Evolutionary conservation across 495 filamentous ascomycete genomes (phyloP).

Genomic region (Penicillium antarcticum): DNA sequence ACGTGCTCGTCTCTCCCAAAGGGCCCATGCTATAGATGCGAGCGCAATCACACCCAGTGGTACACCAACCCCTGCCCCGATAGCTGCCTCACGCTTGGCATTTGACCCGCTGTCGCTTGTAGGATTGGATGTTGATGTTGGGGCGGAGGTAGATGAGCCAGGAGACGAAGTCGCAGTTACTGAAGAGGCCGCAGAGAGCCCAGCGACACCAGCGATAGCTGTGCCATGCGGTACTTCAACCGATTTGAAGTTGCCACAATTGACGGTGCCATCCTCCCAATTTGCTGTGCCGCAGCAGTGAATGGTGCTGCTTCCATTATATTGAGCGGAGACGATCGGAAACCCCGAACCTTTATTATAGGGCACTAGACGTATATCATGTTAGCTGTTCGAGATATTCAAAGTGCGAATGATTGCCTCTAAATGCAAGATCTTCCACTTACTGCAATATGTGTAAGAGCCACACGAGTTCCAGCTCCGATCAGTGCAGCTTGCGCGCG

Average conservation of each 20-base stretch:
- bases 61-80: constrained; percentile 9
- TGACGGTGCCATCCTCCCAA: constrained; percentile 1
- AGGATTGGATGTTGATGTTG: not conserved
- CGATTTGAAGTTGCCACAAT: not conserved
- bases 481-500: constrained; percentile 25
- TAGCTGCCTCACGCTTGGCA: constrained; percentile 1
- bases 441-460: constrained; percentile 5
- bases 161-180: not conserved
- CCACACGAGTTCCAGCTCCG: constrained; percentile 19
- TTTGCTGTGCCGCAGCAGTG: constrained; percentile 5
- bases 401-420: too few relatives aligned
- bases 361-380: not conserved
- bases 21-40: constrained; percentile 16
- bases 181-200: not conserved
- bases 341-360: constrained; percentile 6
- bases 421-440: not conserved
- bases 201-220: constrained; percentile 4
- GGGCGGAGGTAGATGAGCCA: not conserved
- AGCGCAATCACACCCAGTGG: constrained; percentile 20
- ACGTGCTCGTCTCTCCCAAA: constrained; percentile 12
- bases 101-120: not conserved
- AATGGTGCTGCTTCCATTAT: constrained; percentile 1
- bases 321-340: constrained; percentile 3
- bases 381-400: not conserved
- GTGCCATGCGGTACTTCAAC: constrained; percentile 4